Base-by-base conservation (phyloP, 164 flowering plant genomes). In the Sedum album region DNA sequence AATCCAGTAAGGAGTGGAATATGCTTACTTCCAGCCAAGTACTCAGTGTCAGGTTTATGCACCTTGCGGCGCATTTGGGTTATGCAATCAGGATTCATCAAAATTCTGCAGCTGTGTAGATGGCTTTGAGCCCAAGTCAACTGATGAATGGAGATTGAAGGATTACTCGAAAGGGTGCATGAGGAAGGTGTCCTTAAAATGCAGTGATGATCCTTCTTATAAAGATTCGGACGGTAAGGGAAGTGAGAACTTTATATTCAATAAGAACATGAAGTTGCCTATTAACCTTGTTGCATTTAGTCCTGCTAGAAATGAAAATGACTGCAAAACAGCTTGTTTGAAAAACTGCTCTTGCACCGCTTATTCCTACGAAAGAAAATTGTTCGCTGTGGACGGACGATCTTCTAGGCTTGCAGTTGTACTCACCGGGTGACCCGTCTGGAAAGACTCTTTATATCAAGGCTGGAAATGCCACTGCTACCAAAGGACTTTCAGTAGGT, bases 41-140 rank as follows among this genome's bases (percentile, higher is more conserved):
- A 39, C 39, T 20, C 66, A 64, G 66, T 64, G 66, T 31, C 42
- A 64, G 42, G 39, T 33, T 31, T 64, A 35, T 23, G 66, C 66
- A 6, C 14, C 17, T 5, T 64, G 66, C n/a, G 66, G 66, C 10
- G 66, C 44, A 17, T 33, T 33, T 64, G 42, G 66, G 8, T 20
- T 23, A 13, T 64, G 66, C 26, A 23, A 33, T 35, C 26, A 15
- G 23, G 66, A 64, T 0, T 35, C 39, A 0, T 18, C 66, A 0
- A n/a, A 21, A 15, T 31, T 64, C 44, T 64, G 66, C 39, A 31
- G 44, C 42, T 64, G 66, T 39, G 18, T 64, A 35, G 10, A 64
- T 14, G 66, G 66, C 4, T 64, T 64, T 64, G 66, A 64, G 44
- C 66, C 66, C 44, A 64, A 64, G 44, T 64, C 44, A 64, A 11